Evolutionary conservation across 2,329 filamentous ascomycete genomes (phyloP).

Genomic region (Aspergillus uvarum): DNA sequence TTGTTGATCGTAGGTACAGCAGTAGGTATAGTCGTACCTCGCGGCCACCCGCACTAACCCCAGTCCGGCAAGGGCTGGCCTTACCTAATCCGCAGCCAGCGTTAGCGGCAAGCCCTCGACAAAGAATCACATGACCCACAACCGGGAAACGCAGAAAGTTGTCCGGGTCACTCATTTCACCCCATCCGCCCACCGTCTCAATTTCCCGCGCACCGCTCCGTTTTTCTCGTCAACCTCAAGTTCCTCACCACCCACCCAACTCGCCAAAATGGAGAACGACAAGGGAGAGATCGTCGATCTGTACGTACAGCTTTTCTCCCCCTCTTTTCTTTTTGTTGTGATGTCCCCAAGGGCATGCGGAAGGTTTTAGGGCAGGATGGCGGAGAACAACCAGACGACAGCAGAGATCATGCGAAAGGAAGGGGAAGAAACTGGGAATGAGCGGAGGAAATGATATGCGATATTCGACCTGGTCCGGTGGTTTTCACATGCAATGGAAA

Average conservation of each 20-base stretch:
- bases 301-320: constrained; percentile 56
- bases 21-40: background rate
- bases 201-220: constrained; percentile 29
- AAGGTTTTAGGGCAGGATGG: background rate
- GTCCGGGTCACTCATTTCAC: constrained; percentile 28
- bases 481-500: background rate
- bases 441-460: background rate
- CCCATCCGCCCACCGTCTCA: constrained; percentile 25
- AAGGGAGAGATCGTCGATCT: constrained; percentile 99
- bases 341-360: background rate
- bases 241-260: constrained; percentile 42
- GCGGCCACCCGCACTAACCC: background rate
- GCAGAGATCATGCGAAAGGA: background rate
- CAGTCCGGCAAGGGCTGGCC: background rate
- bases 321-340: constrained; percentile 13
- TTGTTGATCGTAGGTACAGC: too few relatives aligned
- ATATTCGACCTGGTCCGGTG: background rate
- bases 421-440: background rate
- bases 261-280: constrained; percentile 96
- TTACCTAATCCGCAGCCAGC: constrained; percentile 1
- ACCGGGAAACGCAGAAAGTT: constrained; percentile 29
- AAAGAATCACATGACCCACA: constrained; percentile 46
- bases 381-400: background rate
- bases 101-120: constrained; percentile 36
- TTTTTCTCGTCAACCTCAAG: constrained; percentile 35